These are phyloP conservation scores for Taphrina sp. DNA, from an alignment of 1,139 yeast species.

Conservation along the genomic window DNA sequence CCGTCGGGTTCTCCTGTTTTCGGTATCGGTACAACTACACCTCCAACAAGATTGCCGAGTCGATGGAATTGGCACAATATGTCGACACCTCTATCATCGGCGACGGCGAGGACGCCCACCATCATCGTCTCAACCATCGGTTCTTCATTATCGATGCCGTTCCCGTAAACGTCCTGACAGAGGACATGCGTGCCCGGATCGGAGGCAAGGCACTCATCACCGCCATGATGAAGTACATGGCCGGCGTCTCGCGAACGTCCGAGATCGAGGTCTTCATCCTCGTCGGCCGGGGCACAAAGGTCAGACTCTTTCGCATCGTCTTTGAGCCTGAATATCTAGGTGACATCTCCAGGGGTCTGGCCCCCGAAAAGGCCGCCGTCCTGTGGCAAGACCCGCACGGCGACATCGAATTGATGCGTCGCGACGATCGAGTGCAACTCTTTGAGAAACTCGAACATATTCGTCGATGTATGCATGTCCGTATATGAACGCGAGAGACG, in stretches of 20 bases:
- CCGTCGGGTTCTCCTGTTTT: conserved; percentile 23
- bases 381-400: conserved; percentile 25
- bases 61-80: conserved; percentile 24
- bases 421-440: conserved; percentile 17
- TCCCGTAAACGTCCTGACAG: conserved; percentile 17
- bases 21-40: conserved; percentile 30
- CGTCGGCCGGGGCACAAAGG: conserved; percentile 26
- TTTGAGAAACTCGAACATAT: conserved; percentile 23
- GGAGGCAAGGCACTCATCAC: conserved; percentile 30
- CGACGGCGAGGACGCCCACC: conserved; percentile 7
- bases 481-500: conserved; percentile 6
- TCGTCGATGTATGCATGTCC: conserved; percentile 25
- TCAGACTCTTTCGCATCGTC: conserved; percentile 23
- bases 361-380: conserved; percentile 13
- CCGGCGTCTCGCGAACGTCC: conserved; percentile 27
- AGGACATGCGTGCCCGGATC: conserved; percentile 26
- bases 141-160: conserved; percentile 32
- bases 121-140: conserved; percentile 25
- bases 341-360: conserved; percentile 27
- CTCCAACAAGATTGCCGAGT: conserved; percentile 10
- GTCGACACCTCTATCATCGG: conserved; percentile 29
- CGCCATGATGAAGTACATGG: conserved; percentile 29
- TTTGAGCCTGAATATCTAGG: conserved; percentile 31
- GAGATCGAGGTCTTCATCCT: conserved; percentile 29
- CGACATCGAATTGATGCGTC: conserved; percentile 19